These are phyloP conservation scores for Skeletonema grethae DNA, from an alignment of 108 stramenopile genomes.

Conservation along the genomic window DNA sequence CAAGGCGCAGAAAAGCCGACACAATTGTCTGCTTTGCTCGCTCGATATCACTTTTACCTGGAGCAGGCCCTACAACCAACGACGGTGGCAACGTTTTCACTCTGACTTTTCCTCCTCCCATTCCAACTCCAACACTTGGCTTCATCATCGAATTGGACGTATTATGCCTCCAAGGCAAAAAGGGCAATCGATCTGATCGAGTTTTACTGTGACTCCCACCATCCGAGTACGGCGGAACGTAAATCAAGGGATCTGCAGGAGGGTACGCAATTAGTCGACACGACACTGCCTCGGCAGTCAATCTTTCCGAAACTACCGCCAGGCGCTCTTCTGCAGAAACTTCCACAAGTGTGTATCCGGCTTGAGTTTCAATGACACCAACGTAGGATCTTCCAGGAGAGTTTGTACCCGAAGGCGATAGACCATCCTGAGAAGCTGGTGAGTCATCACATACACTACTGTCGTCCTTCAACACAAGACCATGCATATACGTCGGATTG, in stretches of 20 bases:
- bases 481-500: slow-evolving; percentile 91
- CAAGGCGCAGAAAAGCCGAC: slow-evolving; percentile 44
- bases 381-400: slow-evolving; percentile 72
- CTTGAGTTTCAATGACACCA: slow-evolving; percentile 64
- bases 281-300: slow-evolving; percentile 83
- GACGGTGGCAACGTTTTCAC: slow-evolving; percentile 49
- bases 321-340: slow-evolving; percentile 72
- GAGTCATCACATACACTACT: slow-evolving; percentile 32
- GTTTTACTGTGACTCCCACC: slow-evolving; percentile 2
- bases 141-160: not conserved
- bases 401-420: not conserved
- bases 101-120: slow-evolving; percentile 19
- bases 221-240: slow-evolving; percentile 59
- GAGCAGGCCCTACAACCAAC: slow-evolving; percentile 34
- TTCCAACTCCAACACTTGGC: slow-evolving; percentile 4
- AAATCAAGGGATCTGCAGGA: slow-evolving; percentile 76
- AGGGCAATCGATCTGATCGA: slow-evolving; percentile 39
- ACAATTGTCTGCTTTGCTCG: slow-evolving; percentile 55
- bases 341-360: slow-evolving; percentile 82
- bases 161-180: slow-evolving; percentile 39
- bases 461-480: slow-evolving; percentile 62
- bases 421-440: slow-evolving; percentile 16
- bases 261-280: slow-evolving; percentile 82
- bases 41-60: slow-evolving; percentile 48
- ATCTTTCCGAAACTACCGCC: slow-evolving; percentile 72